Base-by-base conservation (phyloP, 495 filamentous ascomycete genomes). In the Penicillium bialowiezense region DNA sequence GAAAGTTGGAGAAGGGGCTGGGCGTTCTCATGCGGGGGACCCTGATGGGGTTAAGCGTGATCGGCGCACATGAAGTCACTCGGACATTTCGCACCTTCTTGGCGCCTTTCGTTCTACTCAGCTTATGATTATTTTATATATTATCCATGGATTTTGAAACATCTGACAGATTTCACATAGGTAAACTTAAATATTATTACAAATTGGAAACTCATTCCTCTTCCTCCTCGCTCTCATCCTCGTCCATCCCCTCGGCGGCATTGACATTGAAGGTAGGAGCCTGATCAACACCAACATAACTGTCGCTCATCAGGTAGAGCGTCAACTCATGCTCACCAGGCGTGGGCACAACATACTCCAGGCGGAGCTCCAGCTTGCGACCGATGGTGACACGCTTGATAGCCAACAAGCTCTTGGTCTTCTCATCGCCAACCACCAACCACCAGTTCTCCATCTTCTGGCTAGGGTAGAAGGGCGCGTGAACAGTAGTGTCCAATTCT, bases 371-470 rank as follows among this genome's bases (percentile, higher is more conserved):
- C 55, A 96, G 63, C 60, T 83, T 82, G 50, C 78, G 80, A 33
- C 82, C 88, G 50, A 99, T 85, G 0, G 90, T 96, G 41, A 99
- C 83, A 48, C 92, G 80, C 78, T 97, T 97, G 73, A 99, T 95
- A 3, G 89, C 93, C 38, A 96, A 76, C 45, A 96, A 70, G 41
- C 75, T 89, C 76, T 89, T 91, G 41, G 86, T 88, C 57, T 80
- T 87, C 70, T 95, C 89, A 31, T 89, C 83, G 19, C 92, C 93
- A 32, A 95, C 88, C 9, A 99, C 89, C 38, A 99, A 76, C 76
- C 96, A 90, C 91, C 92, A 99, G 62, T 90, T 97, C 80, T 99
- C 95, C 79, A 89, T 90, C 80, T 99, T 99, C 63, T 83, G 82
- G 40, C 60, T 77, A 8, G 93, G 91, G 63, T 91, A 99, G 80